These are phyloP conservation scores for Zychaea mexicana DNA, from an alignment of 371 early-diverging fungal genomes.

Conservation along the genomic window DNA sequence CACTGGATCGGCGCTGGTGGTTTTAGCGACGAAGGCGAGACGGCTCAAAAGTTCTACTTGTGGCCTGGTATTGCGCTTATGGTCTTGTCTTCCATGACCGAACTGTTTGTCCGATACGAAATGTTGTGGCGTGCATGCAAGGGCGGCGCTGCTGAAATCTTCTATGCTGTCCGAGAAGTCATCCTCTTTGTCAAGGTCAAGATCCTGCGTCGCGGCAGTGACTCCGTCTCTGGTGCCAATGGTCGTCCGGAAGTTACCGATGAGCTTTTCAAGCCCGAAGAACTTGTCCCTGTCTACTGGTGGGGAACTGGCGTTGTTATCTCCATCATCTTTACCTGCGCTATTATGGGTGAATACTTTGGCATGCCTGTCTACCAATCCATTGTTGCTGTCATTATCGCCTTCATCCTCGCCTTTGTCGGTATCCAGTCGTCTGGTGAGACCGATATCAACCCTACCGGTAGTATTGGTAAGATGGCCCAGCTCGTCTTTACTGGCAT, in stretches of 20 bases:
- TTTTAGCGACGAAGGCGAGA: conserved; percentile 33
- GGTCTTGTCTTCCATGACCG: conserved; percentile 67
- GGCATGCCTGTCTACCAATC: conserved; percentile 57
- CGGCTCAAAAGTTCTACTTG: conserved; percentile 59
- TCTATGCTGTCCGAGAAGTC: not conserved
- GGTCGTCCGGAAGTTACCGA: conserved; percentile 17
- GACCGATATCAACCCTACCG: conserved; percentile 71
- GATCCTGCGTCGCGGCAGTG: not conserved
- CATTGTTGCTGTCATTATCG: conserved; percentile 64
- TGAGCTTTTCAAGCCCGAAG: conserved; percentile 35
- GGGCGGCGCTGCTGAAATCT: conserved; percentile 4
- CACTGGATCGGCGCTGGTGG: conserved; percentile 35
- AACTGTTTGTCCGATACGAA: conserved; percentile 60
- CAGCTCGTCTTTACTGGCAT: conserved; percentile 65
- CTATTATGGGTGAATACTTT: conserved; percentile 62
- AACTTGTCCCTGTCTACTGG: conserved; percentile 65
- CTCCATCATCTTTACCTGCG: conserved; percentile 61
- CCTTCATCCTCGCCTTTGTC: conserved; percentile 71
- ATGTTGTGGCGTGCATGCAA: conserved; percentile 60
- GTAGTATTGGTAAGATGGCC: conserved; percentile 63
- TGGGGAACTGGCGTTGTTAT: conserved; percentile 60
- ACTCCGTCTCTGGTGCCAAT: not conserved
- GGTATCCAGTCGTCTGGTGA: conserved; percentile 71
- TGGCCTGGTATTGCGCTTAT: conserved; percentile 82
- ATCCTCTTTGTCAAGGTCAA: not conserved